Evolutionary conservation across 805 yeast genomes (phyloP).

Genomic region (Nematodospora valgi): DNA sequence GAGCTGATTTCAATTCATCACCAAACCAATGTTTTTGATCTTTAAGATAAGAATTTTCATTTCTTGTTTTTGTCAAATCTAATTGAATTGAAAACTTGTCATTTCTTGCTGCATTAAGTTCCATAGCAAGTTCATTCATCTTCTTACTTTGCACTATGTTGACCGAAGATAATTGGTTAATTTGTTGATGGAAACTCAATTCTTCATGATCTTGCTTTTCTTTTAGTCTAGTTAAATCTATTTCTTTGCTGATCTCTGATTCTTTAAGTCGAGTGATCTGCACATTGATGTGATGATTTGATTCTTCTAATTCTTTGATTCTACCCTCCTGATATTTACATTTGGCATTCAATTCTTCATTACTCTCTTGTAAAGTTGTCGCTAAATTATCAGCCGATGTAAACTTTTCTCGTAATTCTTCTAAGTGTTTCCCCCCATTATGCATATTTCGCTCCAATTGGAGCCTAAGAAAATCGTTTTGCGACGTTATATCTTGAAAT

Average conservation of each 20-base stretch:
- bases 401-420: constrained; percentile 17
- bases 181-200: constrained; percentile 23
- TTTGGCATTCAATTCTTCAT: constrained; percentile 13
- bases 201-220: constrained; percentile 21
- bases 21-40: constrained; percentile 41
- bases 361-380: constrained; percentile 15
- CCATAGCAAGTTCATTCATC: constrained; percentile 31
- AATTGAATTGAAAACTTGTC: constrained; percentile 35
- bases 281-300: constrained; percentile 13
- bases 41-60: constrained; percentile 30
- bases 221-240: constrained; percentile 11
- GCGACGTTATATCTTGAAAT: constrained; percentile 26
- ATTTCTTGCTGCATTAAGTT: constrained; percentile 34
- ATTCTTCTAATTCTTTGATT: constrained; percentile 14
- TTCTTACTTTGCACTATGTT: constrained; percentile 36
- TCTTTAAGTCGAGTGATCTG: constrained; percentile 16
- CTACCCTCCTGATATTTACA: constrained; percentile 11
- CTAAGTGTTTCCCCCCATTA: constrained; percentile 14
- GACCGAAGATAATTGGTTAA: constrained; percentile 26
- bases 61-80: constrained; percentile 30
- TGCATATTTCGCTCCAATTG: constrained; percentile 28
- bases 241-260: constrained; percentile 11
- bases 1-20: constrained; percentile 32
- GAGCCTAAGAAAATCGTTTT: constrained; percentile 28
- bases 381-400: constrained; percentile 20